Percentiles rank a stretch among this genome's conserved stretches.
phyloP scores from a whole-genome alignment of 108 stramenopile genomes.

The Fistulifera solaris region DNA sequence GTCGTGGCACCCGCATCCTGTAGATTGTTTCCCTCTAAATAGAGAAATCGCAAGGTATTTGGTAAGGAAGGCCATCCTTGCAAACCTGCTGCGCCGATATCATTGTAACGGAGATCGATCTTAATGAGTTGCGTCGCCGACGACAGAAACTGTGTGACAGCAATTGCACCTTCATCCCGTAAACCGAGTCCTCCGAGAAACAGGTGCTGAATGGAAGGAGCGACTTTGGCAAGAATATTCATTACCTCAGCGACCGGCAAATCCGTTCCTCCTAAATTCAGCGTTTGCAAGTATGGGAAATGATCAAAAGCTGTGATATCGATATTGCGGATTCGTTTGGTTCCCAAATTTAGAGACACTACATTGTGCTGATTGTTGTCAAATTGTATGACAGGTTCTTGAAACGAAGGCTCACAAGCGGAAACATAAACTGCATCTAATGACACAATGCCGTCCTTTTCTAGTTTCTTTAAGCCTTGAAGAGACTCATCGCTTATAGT shows the following conservation, averaged over 20 bases:
- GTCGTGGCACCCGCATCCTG: slow-evolving; percentile 7
- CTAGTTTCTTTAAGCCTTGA: too few species aligned
- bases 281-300: slow-evolving; percentile 10
- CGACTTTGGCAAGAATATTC: slow-evolving; percentile 1
- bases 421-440: too few species aligned
- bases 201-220: slow-evolving; percentile 7
- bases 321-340: slow-evolving; percentile 11
- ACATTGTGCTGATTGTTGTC: slow-evolving; percentile 11
- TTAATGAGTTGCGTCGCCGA: not conserved
- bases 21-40: slow-evolving; percentile 15
- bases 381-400: slow-evolving; percentile 4
- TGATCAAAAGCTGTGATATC: slow-evolving; percentile 1
- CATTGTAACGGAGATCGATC: slow-evolving; percentile 26
- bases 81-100: slow-evolving; percentile 15
- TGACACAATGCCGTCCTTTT: too few species aligned
- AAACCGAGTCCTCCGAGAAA: slow-evolving; percentile 20
- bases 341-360: slow-evolving; percentile 13
- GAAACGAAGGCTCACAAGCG: too few species aligned
- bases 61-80: not conserved
- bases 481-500: too few species aligned
- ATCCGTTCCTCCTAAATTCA: slow-evolving; percentile 25
- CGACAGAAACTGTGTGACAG: slow-evolving; percentile 4
- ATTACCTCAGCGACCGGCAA: slow-evolving; percentile 11
- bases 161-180: not conserved
- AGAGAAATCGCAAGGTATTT: not conserved